These are phyloP conservation scores for Sanghuangporus baumii DNA, from an alignment of 1,284 basidiomycete species.

Conservation along the genomic window DNA sequence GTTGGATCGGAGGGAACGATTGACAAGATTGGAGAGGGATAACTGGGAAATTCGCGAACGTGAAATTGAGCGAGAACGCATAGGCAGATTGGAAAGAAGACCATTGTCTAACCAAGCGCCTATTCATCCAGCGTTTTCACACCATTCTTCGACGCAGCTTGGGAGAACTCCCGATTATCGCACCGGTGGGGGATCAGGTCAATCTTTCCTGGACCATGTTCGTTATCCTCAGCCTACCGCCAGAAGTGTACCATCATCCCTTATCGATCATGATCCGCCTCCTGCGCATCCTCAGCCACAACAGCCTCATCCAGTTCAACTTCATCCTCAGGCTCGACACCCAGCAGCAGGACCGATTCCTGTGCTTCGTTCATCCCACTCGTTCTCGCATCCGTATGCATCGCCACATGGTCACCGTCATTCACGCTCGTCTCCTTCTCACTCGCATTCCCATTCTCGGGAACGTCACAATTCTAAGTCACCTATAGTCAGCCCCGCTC, in stretches of 20 bases:
- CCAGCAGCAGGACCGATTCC: background rate
- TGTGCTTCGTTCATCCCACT: background rate
- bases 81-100: background rate
- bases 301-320: background rate
- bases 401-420: background rate
- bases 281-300: background rate
- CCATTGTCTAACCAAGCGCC: background rate
- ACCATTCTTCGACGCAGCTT: background rate
- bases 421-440: background rate
- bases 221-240: background rate
- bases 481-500: background rate
- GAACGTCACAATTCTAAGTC: background rate
- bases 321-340: background rate
- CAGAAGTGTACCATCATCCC: background rate
- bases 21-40: background rate
- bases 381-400: background rate
- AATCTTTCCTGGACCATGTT: background rate
- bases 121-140: background rate
- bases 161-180: background rate
- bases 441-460: background rate
- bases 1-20: background rate
- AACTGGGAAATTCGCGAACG: background rate
- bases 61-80: background rate
- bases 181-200: background rate
- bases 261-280: background rate